Evolutionary conservation across 2,329 filamentous ascomycete genomes (phyloP).

Genomic region (Arthroderma uncinatum): DNA sequence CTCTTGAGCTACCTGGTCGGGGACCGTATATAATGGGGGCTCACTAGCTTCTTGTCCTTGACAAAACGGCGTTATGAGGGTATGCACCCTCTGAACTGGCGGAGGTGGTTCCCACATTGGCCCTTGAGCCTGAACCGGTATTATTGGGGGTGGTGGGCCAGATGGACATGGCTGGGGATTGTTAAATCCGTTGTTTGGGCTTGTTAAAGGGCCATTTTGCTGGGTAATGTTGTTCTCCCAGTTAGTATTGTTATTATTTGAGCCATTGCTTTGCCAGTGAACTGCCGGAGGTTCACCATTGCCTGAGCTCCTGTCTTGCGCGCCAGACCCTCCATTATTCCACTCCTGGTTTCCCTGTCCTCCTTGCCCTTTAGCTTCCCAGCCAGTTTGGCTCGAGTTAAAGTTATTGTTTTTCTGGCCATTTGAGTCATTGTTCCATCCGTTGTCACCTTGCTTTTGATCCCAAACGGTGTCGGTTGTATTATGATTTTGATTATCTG

Average conservation of each 20-base stretch:
- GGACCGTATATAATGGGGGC: slow-evolving; percentile 17
- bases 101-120: slow-evolving; percentile 1
- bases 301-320: background rate
- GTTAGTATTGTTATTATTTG: background rate
- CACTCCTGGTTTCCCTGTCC: background rate
- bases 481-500: background rate
- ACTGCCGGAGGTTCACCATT: background rate
- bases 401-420: background rate
- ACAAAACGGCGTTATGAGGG: slow-evolving; percentile 11
- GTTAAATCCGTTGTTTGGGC: slow-evolving; percentile 3
- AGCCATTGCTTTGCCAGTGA: background rate
- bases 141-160: background rate
- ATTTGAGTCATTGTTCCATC: background rate
- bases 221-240: background rate
- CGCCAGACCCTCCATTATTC: background rate
- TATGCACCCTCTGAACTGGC: slow-evolving; percentile 5
- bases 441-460: background rate
- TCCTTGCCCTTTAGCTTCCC: background rate
- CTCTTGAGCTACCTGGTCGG: slow-evolving; percentile 13
- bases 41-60: slow-evolving; percentile 11
- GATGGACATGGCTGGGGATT: slow-evolving; percentile 3
- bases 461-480: background rate
- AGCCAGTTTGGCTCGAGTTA: background rate
- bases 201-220: background rate
- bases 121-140: background rate